Evolutionary conservation across 1,284 basidiomycete genomes (phyloP).

Genomic region (Rhizoctonia solani): DNA sequence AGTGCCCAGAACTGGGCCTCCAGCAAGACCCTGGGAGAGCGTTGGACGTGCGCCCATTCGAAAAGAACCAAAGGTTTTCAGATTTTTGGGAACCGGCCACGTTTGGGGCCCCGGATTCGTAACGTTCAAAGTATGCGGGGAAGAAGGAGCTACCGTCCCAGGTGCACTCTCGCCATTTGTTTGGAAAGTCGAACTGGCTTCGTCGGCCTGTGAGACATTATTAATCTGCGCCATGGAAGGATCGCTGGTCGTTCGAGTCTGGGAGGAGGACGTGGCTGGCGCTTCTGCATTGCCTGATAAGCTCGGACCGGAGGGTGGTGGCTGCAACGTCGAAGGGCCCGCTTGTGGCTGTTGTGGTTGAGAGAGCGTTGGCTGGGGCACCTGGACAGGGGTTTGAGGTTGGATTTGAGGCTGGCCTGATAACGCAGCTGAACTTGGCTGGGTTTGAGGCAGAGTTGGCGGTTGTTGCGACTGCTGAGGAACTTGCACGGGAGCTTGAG

Average conservation of each 20-base stretch:
- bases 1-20: conserved; percentile 27
- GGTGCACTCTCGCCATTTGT: neutral
- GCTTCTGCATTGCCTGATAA: neutral
- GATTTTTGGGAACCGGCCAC: conserved; percentile 36
- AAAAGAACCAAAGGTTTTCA: conserved; percentile 28
- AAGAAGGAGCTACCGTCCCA: neutral
- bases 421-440: neutral
- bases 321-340: neutral
- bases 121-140: conserved; percentile 25
- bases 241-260: neutral
- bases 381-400: neutral
- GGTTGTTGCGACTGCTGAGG: neutral
- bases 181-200: conserved; percentile 3
- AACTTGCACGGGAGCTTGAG: neutral
- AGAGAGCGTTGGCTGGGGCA: neutral
- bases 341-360: conserved; percentile 22
- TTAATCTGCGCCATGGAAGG: conserved; percentile 33
- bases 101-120: conserved; percentile 37
- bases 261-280: neutral
- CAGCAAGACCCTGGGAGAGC: conserved; percentile 38
- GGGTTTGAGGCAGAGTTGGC: conserved; percentile 1
- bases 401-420: too few species aligned
- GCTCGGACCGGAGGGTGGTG: neutral
- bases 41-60: conserved; percentile 38
- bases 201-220: neutral